phyloP scores from a whole-genome alignment of 78 protist genomes.

The Diacronema lutheri region DNA sequence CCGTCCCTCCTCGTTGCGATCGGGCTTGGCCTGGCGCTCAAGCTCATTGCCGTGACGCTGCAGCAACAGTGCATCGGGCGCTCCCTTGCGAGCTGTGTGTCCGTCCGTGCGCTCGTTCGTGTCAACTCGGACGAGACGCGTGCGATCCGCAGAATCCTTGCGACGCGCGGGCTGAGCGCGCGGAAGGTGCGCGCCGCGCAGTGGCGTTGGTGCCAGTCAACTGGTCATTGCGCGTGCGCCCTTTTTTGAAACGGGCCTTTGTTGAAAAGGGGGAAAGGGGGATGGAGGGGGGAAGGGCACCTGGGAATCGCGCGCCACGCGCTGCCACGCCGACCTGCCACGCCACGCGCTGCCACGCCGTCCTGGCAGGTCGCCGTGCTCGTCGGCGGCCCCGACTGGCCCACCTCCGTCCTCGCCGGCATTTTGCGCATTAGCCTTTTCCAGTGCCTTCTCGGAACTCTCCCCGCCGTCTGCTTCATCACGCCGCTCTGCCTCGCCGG shows the following conservation, averaged over 20 bases:
- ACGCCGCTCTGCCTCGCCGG: neutral
- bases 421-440: neutral
- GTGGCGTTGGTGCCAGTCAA: too few relatives aligned
- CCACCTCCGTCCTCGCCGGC: neutral
- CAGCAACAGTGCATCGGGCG: neutral
- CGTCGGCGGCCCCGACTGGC: conserved; percentile 21
- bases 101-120: neutral
- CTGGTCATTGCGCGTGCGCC: too few relatives aligned
- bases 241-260: too few relatives aligned
- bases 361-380: too few relatives aligned
- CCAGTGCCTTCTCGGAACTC: neutral
- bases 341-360: too few relatives aligned
- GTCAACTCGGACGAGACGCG: neutral
- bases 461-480: neutral
- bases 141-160: neutral
- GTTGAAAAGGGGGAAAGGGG: too few relatives aligned
- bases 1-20: neutral
- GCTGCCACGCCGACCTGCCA: too few relatives aligned
- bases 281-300: too few relatives aligned
- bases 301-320: too few relatives aligned
- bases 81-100: neutral
- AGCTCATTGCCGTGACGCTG: neutral
- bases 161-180: neutral
- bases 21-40: neutral
- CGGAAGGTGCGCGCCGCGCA: too few relatives aligned